A percentile compares a stretch with the other conserved stretches of the same genome.
Evolutionary conservation across 345 rosid genomes (phyloP).

Genomic region (Brassica juncea): DNA sequence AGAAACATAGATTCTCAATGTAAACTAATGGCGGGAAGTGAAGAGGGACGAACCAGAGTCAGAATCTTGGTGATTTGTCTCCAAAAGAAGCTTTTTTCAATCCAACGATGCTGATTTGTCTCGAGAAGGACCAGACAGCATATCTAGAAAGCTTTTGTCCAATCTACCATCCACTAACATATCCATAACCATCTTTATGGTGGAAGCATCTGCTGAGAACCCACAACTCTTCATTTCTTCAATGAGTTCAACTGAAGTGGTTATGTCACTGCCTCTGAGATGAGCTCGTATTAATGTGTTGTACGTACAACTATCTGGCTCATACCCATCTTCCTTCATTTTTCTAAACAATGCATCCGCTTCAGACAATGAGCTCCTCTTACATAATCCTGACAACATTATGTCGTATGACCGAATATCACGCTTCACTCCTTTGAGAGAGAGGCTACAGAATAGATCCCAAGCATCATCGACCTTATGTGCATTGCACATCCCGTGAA

Average conservation of each 20-base stretch:
- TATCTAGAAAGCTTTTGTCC: background rate
- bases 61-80: constrained; percentile 42
- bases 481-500: background rate
- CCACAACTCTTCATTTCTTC: background rate
- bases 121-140: background rate
- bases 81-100: no score
- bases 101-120: no score
- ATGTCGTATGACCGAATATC: background rate
- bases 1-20: background rate
- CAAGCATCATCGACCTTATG: background rate
- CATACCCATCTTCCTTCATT: background rate
- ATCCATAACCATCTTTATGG: background rate
- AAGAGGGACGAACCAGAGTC: constrained; percentile 49
- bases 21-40: background rate
- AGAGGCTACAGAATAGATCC: background rate
- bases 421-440: background rate
- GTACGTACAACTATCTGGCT: background rate
- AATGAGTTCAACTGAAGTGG: background rate
- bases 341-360: background rate
- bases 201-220: background rate
- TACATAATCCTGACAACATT: background rate
- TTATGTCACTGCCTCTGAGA: background rate
- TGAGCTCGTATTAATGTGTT: background rate
- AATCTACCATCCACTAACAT: background rate
- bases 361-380: background rate